Percentiles rank a stretch among this genome's conserved stretches.
These are phyloP conservation scores for Tilletia indica DNA, from an alignment of 1,284 basidiomycete species.

Conservation along the genomic window DNA sequence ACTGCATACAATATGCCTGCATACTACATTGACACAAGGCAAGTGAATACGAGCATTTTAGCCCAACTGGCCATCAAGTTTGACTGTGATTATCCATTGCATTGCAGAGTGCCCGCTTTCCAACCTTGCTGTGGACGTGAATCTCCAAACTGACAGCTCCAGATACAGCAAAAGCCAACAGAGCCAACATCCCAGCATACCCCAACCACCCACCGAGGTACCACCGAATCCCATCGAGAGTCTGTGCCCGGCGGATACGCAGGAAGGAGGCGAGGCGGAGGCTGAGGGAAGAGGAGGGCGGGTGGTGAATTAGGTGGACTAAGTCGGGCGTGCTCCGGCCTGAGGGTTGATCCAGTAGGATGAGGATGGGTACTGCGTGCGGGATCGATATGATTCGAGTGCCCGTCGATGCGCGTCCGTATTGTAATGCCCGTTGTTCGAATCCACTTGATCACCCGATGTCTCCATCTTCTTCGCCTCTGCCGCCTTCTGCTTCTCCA, in stretches of 20 bases:
- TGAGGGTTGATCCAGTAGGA: slow-evolving; percentile 12
- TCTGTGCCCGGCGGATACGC: slow-evolving; percentile 27
- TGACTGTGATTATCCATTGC: no score
- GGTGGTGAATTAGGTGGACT: slow-evolving; percentile 35
- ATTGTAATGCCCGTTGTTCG: background rate
- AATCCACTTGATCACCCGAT: background rate
- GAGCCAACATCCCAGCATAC: slow-evolving; percentile 81
- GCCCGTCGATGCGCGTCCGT: background rate
- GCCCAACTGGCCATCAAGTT: no score
- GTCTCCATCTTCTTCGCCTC: background rate
- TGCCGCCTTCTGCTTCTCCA: slow-evolving; percentile 1
- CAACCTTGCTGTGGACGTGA: no score
- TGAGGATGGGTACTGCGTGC: background rate
- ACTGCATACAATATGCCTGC: no score
- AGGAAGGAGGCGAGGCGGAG: slow-evolving; percentile 26
- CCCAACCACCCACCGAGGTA: slow-evolving; percentile 78
- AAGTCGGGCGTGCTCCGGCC: slow-evolving; percentile 19
- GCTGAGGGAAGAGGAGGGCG: slow-evolving; percentile 30
- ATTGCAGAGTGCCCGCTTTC: no score
- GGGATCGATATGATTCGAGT: background rate
- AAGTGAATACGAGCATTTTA: no score
- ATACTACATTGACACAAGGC: no score
- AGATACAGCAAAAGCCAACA: slow-evolving; percentile 83
- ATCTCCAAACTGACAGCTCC: slow-evolving; percentile 84
- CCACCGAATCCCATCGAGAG: slow-evolving; percentile 63